phyloP scores from a whole-genome alignment of 148 eudicot species.

The Gaultheria prostrata region DNA sequence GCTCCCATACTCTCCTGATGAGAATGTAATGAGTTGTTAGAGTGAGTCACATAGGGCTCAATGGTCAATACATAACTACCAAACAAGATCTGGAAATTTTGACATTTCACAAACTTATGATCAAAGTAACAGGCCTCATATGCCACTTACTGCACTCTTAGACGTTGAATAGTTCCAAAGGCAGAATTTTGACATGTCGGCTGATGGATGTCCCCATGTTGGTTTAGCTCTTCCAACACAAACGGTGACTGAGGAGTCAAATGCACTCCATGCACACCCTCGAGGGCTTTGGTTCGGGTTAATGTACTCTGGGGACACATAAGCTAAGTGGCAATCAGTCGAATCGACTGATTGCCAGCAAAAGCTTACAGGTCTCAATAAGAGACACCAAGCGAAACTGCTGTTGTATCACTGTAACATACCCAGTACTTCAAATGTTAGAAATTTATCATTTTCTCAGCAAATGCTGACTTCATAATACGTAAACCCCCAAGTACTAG shows the following conservation, averaged over 20 bases:
- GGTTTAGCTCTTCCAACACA: constrained; percentile 59
- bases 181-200: constrained; percentile 28
- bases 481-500: background rate
- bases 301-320: constrained; percentile 62
- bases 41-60: background rate
- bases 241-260: constrained; percentile 75
- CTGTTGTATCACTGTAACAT: constrained; percentile 16
- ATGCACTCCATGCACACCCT: constrained; percentile 84
- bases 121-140: background rate
- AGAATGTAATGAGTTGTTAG: background rate
- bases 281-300: constrained; percentile 50
- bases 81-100: background rate
- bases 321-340: constrained; percentile 42
- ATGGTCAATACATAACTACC: background rate
- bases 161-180: constrained; percentile 31
- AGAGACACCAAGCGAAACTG: constrained; percentile 7
- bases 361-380: constrained; percentile 32
- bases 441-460: background rate
- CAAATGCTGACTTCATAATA: background rate
- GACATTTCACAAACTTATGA: background rate
- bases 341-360: constrained; percentile 59
- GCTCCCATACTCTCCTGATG: constrained; percentile 72
- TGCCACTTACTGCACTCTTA: constrained; percentile 56
- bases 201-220: constrained; percentile 42
- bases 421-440: background rate